Base-by-base conservation (phyloP, 2,329 filamentous ascomycete genomes). In the Aplosporella prunicola region DNA sequence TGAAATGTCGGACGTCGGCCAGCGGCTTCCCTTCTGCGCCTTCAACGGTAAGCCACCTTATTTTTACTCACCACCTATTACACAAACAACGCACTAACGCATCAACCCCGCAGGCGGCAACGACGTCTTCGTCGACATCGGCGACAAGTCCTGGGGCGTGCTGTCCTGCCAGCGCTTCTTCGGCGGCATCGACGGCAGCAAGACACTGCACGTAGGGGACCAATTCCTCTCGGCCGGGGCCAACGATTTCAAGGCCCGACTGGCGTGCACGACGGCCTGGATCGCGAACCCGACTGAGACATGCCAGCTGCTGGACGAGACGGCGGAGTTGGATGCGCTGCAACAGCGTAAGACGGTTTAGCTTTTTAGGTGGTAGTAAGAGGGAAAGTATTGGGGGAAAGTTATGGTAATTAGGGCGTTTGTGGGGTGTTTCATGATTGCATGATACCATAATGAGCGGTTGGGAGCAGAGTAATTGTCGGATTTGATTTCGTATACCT, bases 91-190 rank as follows among this genome's bases (percentile, higher is more conserved):
- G 6, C 37, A 36, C 52, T 55, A 24, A 56, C 41, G 6, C 18
- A 4, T 8, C n/a, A 24, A 8, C 8, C n/a, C 9, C 14, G 2
- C 29, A 72, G 68, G 89, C 37, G 91, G 91, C 9, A 89, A 91
- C 44, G 91, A 98, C 58, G 87, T 96, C 27, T 98, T 98, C 61
- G 88, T 98, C 37, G 91, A 98, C 58, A 95, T 98, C 53, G 91
- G 91, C 39, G 91, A 98, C 64, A 98, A 98, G 65, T 87, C 81
- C 36, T 93, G 88, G 82, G 91, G 91, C 46, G 91, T 98, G 3
- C 72, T 83, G 22, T 86, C 88, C 4, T 95, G 88, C 57, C 91
- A 98, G 65, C 74, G 80, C 41, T 94, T 86, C 68, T 94, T 95
- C 56, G 82, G 82, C 4, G 76, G 69, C 1, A 75, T 95, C 48